Evolutionary conservation across 1,284 basidiomycete genomes (phyloP).

Genomic region (Ceratobasidium sp.): DNA sequence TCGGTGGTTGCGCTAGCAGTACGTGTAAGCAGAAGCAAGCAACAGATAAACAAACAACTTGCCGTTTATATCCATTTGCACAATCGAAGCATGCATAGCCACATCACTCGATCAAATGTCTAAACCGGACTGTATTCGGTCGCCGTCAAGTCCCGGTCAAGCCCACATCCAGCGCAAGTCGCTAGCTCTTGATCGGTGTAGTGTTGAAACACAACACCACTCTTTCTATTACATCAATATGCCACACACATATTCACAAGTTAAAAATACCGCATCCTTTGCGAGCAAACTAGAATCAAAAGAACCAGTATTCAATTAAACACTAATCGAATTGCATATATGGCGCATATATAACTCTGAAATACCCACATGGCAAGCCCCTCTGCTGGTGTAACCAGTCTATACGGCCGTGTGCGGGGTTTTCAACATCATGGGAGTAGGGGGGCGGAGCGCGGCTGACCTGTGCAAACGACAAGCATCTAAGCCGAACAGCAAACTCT

Average conservation of each 20-base stretch:
- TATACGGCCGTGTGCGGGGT: background rate
- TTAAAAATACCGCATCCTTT: background rate
- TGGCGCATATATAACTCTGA: background rate
- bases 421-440: conserved; percentile 6
- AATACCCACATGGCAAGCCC: background rate
- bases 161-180: background rate
- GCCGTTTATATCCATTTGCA: too few species aligned
- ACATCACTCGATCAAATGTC: conserved; percentile 16
- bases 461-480: background rate
- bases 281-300: background rate
- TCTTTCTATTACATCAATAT: background rate
- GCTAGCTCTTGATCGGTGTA: background rate
- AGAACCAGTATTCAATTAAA: background rate
- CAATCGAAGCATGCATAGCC: conserved; percentile 5
- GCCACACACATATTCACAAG: background rate
- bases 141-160: background rate
- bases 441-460: background rate
- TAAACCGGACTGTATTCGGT: background rate
- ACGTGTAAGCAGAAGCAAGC: too few species aligned
- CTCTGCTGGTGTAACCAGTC: background rate
- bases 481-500: too few species aligned
- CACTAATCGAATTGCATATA: background rate
- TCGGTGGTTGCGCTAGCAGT: too few species aligned
- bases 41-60: too few species aligned
- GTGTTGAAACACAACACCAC: background rate